Evolutionary conservation across 2,329 filamentous ascomycete species (phyloP), one percentile per base, ranked within the genome.

Genomic region (Falciphora oryzae): DNA sequence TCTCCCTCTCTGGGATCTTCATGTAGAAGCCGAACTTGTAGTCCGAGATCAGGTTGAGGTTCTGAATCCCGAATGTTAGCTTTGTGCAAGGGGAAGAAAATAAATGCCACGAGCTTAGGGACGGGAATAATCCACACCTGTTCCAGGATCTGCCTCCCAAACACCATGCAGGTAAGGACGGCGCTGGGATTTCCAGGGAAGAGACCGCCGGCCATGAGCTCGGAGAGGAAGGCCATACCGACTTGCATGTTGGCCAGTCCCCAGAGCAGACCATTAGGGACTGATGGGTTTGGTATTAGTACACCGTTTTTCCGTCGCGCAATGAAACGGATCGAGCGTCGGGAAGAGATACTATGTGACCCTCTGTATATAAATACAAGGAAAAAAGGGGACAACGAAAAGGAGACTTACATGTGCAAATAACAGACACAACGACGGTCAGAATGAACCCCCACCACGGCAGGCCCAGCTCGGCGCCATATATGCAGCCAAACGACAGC

Each of bases 1-100:
- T 75, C 65, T 75, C 72, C 50, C 64, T 69, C 65, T 75, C 73
- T 10, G 74, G 74, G 28, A 76, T 74, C 65, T 61, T 76, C 73
- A 76, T 76, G 68, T 75, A 76, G 67, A 75, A 75, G 5, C 74
- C 74, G 38, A 76, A 75, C 59, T 76, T 76, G 66, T 73, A 75
- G 64, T 75, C 74, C 1, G 69, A 72, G 44, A 73, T 71, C 3
- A 75, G 67, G 62, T 74, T 74, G 31, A 75, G 67, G 63, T 71
- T 68, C 61, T 56, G 4, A 13, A 25, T 2, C 11, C 6, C 0
- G 4, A 16, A 5, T 22, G 22, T 32, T 10, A 63, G 27, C 27
- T 29, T 14, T 53, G 16, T 29, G 13, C 27, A 11, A 27, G 3
- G 25, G 27, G 27, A 16, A 4, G 25, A 53, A 18, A 53, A 18